These are phyloP conservation scores for Cladophialophora carrionii DNA, from an alignment of 2,329 filamentous ascomycete genomes.

Conservation along the genomic window DNA sequence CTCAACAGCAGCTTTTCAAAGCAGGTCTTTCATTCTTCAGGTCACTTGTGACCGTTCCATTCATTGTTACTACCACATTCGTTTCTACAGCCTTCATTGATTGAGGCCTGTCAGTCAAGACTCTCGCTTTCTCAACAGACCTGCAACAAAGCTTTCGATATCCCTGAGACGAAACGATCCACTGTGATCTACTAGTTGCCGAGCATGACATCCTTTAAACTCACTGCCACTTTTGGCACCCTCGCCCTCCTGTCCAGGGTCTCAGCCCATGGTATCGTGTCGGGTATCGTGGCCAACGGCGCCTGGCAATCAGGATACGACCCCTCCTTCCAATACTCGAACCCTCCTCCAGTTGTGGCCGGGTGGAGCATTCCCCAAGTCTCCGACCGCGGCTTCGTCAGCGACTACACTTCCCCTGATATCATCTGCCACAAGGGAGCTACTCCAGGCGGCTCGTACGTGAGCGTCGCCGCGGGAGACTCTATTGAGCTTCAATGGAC, in stretches of 20 bases:
- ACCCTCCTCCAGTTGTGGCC: constrained; percentile 49
- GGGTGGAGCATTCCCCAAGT: constrained; percentile 60
- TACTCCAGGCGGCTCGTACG: constrained; percentile 55
- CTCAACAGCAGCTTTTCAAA: constrained; percentile 21
- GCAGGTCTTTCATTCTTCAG: constrained; percentile 34
- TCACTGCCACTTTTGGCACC: constrained; percentile 24
- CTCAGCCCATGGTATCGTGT: constrained; percentile 47
- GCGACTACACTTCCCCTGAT: constrained; percentile 54
- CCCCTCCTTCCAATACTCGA: constrained; percentile 44
- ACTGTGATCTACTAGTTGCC: background rate
- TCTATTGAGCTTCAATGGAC: constrained; percentile 65
- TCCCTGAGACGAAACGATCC: background rate
- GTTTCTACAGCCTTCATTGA: constrained; percentile 34
- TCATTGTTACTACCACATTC: constrained; percentile 26
- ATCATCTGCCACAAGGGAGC: constrained; percentile 67
- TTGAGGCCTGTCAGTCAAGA: constrained; percentile 25
- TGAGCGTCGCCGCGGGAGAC: constrained; percentile 64
- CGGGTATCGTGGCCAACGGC: constrained; percentile 45
- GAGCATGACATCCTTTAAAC: constrained; percentile 29
- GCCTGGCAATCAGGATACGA: constrained; percentile 48
- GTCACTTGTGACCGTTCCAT: constrained; percentile 29
- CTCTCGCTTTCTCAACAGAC: constrained; percentile 17
- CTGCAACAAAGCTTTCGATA: background rate
- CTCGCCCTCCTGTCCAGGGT: constrained; percentile 45
- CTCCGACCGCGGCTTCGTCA: constrained; percentile 58